phyloP scores from a whole-genome alignment of 768 basidiomycete species.

The Russula sp. region DNA sequence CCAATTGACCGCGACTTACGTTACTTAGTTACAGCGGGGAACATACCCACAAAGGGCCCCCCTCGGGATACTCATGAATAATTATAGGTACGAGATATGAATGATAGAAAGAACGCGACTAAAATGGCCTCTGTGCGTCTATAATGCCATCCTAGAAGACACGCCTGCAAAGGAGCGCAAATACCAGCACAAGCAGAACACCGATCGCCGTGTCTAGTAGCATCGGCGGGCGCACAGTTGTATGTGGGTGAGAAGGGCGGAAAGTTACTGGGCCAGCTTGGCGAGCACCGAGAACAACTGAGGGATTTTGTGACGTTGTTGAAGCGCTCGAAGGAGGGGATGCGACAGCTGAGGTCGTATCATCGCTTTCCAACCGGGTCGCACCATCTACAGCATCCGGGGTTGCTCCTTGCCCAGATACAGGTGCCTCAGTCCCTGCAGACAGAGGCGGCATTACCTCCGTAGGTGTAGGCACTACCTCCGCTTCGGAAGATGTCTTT shows the following conservation, averaged over 20 bases:
- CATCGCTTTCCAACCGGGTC: not conserved
- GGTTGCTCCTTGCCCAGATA: not conserved
- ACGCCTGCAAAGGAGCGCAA: constrained; percentile 61
- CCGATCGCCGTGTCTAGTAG: constrained; percentile 70
- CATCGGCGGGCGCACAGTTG: constrained; percentile 41
- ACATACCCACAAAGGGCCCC: not conserved
- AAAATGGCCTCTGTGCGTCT: not conserved
- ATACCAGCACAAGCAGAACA: constrained; percentile 58
- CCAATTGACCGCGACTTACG: not conserved
- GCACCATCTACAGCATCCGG: not conserved
- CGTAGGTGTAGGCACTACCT: not conserved
- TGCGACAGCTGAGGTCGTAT: not conserved
- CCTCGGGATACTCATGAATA: not conserved
- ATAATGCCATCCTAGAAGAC: constrained; percentile 30
- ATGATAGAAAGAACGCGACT: not conserved
- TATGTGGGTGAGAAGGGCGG: not conserved
- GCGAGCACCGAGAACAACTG: not conserved
- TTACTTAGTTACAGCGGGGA: not conserved
- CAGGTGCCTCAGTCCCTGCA: not conserved
- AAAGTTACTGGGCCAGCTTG: not conserved
- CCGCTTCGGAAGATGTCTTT: not conserved
- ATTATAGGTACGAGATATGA: not conserved
- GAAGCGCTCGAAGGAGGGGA: not conserved
- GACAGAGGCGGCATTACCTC: not conserved
- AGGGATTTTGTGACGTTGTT: not conserved